phyloP scores from a whole-genome alignment of 306 rosid genomes.

The Alnus glutinosa region DNA sequence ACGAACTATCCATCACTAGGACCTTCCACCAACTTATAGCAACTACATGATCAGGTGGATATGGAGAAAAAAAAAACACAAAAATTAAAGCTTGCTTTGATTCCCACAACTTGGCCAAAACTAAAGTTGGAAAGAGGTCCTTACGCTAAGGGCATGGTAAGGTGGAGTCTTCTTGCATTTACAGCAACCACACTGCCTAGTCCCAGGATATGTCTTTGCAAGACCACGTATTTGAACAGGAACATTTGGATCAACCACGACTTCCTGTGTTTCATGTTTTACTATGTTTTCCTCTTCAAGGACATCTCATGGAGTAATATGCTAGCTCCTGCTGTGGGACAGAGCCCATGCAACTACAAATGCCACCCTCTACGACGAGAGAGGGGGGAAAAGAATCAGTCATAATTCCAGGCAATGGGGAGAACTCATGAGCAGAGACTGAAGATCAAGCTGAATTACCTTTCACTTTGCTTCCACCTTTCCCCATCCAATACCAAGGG shows the following conservation, averaged over 20 bases:
- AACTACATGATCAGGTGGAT: not conserved
- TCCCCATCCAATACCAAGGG: slow-evolving; percentile 77
- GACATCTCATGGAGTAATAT: slow-evolving; percentile 67
- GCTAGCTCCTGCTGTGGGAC: slow-evolving; percentile 48
- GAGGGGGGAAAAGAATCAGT: slow-evolving; percentile 20
- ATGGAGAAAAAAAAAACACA: not conserved
- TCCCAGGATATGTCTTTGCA: slow-evolving; percentile 72
- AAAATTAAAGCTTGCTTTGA: slow-evolving; percentile 12
- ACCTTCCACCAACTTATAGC: not conserved
- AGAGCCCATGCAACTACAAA: slow-evolving; percentile 69
- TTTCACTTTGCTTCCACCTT: slow-evolving; percentile 68
- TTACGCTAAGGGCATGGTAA: slow-evolving; percentile 77
- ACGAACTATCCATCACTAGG: not conserved
- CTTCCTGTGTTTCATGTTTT: slow-evolving; percentile 47
- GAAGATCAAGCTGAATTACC: slow-evolving; percentile 43
- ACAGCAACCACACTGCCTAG: slow-evolving; percentile 46
- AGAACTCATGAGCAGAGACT: slow-evolving; percentile 20
- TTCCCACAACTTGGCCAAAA: slow-evolving; percentile 17
- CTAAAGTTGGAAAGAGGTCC: slow-evolving; percentile 21
- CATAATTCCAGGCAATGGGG: slow-evolving; percentile 18
- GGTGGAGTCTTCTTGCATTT: slow-evolving; percentile 54
- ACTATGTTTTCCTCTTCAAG: slow-evolving; percentile 75
- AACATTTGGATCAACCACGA: slow-evolving; percentile 46
- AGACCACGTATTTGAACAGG: slow-evolving; percentile 90
- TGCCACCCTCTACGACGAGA: slow-evolving; percentile 59